Conservation (phyloP, 2,329 filamentous ascomycete genomes). For the Nigrospora oryzae region DNA sequence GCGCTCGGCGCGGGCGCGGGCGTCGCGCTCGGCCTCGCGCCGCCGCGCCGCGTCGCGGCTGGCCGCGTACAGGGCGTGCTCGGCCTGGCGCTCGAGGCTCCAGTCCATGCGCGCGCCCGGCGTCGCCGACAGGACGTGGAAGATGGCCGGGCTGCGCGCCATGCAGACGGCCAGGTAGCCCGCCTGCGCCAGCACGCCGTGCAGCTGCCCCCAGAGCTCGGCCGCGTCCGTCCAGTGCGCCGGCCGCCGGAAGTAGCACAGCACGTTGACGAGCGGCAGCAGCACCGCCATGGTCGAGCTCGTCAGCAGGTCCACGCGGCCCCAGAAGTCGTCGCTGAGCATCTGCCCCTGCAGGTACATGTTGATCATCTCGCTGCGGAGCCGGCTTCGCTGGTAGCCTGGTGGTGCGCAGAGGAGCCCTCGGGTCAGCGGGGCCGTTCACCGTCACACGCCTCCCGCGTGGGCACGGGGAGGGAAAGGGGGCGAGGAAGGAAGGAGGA, state of each 20-base stretch:
- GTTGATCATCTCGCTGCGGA: constrained; percentile 20
- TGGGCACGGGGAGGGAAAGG: too few relatives aligned
- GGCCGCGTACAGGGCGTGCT: constrained; percentile 10
- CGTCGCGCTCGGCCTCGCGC: constrained; percentile 4
- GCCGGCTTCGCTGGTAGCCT: constrained; percentile 27
- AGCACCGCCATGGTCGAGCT: constrained; percentile 22
- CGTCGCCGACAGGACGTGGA: constrained; percentile 18
- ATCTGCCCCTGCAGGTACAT: constrained; percentile 11
- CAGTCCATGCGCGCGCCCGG: constrained; percentile 20
- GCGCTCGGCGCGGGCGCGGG: background rate
- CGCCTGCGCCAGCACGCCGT: constrained; percentile 17
- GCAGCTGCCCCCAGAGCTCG: constrained; percentile 15
- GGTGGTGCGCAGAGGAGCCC: background rate
- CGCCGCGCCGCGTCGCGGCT: constrained; percentile 10
- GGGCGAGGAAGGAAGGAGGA: too few relatives aligned
- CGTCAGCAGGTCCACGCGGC: constrained; percentile 23
- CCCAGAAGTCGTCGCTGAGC: constrained; percentile 26
- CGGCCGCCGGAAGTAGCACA: constrained; percentile 8
- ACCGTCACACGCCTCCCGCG: background rate
- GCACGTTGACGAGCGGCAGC: constrained; percentile 25
- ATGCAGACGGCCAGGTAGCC: constrained; percentile 19
- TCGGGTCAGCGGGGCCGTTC: background rate
- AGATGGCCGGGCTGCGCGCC: constrained; percentile 17
- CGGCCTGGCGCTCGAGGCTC: constrained; percentile 13
- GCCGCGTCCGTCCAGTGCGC: constrained; percentile 1